Evolutionary conservation across 352 stramenopile species (phyloP).

Genomic region (Globisporangium paddicum): DNA sequence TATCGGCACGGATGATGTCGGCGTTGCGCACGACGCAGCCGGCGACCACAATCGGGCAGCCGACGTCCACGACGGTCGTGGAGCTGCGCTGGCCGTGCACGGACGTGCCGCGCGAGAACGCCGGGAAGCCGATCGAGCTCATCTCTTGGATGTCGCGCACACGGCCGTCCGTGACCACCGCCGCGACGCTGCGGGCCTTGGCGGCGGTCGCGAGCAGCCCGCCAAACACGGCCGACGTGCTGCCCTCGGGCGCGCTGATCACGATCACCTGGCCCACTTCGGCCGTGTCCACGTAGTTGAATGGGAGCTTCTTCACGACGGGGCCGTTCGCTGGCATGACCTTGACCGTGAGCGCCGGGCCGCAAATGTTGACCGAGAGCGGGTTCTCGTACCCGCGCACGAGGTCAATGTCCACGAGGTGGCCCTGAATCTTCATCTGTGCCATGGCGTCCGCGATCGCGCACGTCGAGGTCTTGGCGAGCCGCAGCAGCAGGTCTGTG

Average conservation of each 20-base stretch:
- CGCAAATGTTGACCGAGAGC: constrained; percentile 67
- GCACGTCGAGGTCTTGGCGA: constrained; percentile 78
- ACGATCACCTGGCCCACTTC: constrained; percentile 76
- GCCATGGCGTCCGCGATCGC: constrained; percentile 75
- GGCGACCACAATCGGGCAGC: constrained; percentile 56
- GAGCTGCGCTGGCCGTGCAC: constrained; percentile 59
- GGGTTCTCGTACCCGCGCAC: constrained; percentile 56
- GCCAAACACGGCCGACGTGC: constrained; percentile 62
- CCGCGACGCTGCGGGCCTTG: constrained; percentile 59
- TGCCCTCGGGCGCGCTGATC: constrained; percentile 54
- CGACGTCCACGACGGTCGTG: constrained; percentile 67
- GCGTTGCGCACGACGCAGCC: constrained; percentile 73
- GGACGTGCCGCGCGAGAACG: constrained; percentile 66
- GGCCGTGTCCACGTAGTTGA: constrained; percentile 77
- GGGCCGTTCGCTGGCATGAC: constrained; percentile 63
- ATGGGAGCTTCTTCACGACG: constrained; percentile 53
- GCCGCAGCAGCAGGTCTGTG: constrained; percentile 55
- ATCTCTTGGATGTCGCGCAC: constrained; percentile 77
- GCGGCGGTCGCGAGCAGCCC: constrained; percentile 65
- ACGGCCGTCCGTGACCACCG: constrained; percentile 68
- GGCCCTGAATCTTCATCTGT: constrained; percentile 70
- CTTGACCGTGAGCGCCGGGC: constrained; percentile 69
- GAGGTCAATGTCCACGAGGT: constrained; percentile 72
- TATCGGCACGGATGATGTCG: constrained; percentile 78
- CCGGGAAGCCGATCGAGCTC: constrained; percentile 56